These are phyloP conservation scores for Colletotrichum zoysiae DNA, from an alignment of 2,329 filamentous ascomycete genomes.

Conservation along the genomic window DNA sequence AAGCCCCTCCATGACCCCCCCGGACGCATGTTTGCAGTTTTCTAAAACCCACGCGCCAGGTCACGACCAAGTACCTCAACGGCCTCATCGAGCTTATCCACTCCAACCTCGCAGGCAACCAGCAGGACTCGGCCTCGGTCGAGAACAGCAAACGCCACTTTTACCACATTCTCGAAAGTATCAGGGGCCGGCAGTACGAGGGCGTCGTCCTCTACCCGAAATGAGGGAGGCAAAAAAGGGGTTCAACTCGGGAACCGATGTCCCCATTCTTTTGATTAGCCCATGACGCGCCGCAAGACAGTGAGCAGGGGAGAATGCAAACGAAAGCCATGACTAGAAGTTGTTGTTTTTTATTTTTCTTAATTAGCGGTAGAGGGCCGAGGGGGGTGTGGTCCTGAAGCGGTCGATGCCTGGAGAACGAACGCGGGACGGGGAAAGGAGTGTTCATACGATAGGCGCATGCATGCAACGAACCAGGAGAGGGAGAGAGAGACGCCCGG, in stretches of 20 bases:
- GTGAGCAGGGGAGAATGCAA: neutral
- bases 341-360: neutral
- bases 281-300: neutral
- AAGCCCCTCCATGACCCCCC: constrained; percentile 45
- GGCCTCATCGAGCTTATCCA: constrained; percentile 98
- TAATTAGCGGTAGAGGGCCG: neutral
- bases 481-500: no score
- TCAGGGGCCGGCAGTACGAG: constrained; percentile 90
- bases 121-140: constrained; percentile 82
- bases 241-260: neutral
- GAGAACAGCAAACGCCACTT: constrained; percentile 96
- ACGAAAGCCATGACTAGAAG: constrained; percentile 2
- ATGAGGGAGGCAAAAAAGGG: constrained; percentile 12
- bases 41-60: constrained; percentile 52
- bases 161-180: constrained; percentile 93
- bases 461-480: constrained; percentile 29
- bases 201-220: constrained; percentile 81
- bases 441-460: constrained; percentile 41
- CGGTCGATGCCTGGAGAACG: no score
- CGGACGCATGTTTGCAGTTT: neutral
- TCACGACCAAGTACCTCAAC: constrained; percentile 98
- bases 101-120: constrained; percentile 90
- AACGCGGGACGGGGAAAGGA: neutral
- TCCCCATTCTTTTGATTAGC: neutral
- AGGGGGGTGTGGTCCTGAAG: no score